phyloP scores from a whole-genome alignment of 2,329 filamentous ascomycete genomes.

The Nigrospora osmanthi region DNA sequence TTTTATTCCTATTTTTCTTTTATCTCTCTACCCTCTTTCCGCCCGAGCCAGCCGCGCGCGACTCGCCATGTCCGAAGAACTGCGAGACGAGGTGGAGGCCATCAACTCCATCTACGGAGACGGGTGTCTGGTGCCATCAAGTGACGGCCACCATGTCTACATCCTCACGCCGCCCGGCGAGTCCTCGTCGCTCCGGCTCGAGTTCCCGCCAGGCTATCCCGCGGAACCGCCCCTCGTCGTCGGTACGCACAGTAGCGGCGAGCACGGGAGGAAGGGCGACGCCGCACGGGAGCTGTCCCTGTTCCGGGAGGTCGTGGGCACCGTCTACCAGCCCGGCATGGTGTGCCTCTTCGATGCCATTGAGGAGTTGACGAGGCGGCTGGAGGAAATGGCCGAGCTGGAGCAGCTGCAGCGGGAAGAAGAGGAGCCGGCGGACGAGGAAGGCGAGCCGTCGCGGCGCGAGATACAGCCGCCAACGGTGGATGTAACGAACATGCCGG shows the following conservation, averaged over 20 bases:
- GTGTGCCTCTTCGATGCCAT: conserved; percentile 91
- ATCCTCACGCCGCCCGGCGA: conserved; percentile 59
- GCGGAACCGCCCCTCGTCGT: conserved; percentile 63
- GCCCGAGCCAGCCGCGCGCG: no score
- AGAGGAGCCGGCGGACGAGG: conserved; percentile 7
- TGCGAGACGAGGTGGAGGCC: conserved; percentile 68
- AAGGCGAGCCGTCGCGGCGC: neutral
- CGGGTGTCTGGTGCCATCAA: conserved; percentile 43
- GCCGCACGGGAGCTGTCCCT: conserved; percentile 63
- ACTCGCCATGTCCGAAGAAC: conserved; percentile 44
- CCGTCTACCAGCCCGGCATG: conserved; percentile 63
- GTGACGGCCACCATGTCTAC: conserved; percentile 36
- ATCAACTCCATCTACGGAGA: conserved; percentile 80
- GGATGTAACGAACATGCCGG: conserved; percentile 12
- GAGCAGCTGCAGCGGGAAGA: conserved; percentile 14
- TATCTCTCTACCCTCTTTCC: neutral
- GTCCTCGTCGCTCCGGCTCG: conserved; percentile 50
- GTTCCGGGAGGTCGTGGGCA: conserved; percentile 57
- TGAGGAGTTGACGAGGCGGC: conserved; percentile 55
- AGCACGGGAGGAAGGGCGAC: conserved; percentile 59
- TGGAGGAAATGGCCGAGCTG: conserved; percentile 20
- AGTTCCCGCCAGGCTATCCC: conserved; percentile 70
- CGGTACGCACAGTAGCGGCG: conserved; percentile 71
- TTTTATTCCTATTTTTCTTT: neutral
- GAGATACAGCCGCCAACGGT: neutral